phyloP scores from a whole-genome alignment of 1,284 basidiomycete species.

The Rhodotorula sp. region DNA sequence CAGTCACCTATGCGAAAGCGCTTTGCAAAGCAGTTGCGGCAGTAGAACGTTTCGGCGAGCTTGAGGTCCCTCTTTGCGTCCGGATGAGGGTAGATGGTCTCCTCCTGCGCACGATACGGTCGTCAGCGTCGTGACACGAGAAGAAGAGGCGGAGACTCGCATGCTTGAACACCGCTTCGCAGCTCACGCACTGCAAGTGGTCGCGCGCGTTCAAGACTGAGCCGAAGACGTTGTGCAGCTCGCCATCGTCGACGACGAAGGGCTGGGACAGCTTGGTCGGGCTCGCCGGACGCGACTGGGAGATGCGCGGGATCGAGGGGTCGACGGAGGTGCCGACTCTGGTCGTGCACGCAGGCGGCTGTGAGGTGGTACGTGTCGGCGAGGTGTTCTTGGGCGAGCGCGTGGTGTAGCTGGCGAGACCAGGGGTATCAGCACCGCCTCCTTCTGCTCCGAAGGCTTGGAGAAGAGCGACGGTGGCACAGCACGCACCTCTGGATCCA shows the following conservation, averaged over 20 bases:
- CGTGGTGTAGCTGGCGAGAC: background rate
- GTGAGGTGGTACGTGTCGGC: background rate
- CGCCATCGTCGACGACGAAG: constrained; percentile 9
- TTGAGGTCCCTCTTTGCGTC: constrained; percentile 14
- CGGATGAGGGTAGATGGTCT: constrained; percentile 40
- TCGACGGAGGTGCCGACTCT: background rate
- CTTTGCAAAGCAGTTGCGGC: constrained; percentile 36
- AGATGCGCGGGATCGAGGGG: constrained; percentile 14
- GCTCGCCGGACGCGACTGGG: constrained; percentile 2
- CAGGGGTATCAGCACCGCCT: background rate
- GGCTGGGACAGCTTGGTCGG: constrained; percentile 1
- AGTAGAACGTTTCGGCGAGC: constrained; percentile 33
- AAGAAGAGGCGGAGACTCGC: background rate
- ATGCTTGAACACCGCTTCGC: constrained; percentile 25
- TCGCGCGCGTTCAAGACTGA: constrained; percentile 31
- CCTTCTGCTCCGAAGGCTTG: background rate
- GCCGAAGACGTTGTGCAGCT: constrained; percentile 34
- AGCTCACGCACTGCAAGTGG: constrained; percentile 32
- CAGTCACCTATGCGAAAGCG: constrained; percentile 35
- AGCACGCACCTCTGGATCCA: constrained; percentile 30
- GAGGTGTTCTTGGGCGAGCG: constrained; percentile 4
- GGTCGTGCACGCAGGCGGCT: rapidly evolving
- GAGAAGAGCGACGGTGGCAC: background rate
- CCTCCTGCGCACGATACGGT: constrained; percentile 16
- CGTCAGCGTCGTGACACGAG: background rate